Evolutionary conservation across 495 filamentous ascomycete genomes (phyloP), one percentile per base, ranked within the genome.

Genomic region (Neurospora sp.): DNA sequence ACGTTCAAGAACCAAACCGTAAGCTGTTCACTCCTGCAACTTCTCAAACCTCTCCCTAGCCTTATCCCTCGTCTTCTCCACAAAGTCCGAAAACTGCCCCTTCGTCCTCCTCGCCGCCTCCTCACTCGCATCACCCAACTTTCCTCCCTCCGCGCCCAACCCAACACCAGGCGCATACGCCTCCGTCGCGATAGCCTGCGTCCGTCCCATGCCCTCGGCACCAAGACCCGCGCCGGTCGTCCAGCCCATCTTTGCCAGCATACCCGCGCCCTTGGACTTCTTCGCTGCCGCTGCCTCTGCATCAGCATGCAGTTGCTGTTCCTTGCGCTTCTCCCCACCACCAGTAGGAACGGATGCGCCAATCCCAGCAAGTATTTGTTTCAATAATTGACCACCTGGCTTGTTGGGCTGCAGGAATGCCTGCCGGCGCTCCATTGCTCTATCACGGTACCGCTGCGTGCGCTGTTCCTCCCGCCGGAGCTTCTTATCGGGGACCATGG

Each of bases 231-330:
- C 86, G 1, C 94, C 94, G 3, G 88, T 88, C 14, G 86, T 90
- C 92, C 92, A 97, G 18, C 94, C 94, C 93, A 97, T 96, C 83
- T 97, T 97, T 69, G 91, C 90, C 8, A 98, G 86, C 40, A 98
- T 83, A 1, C 91, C 89, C 7, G 92, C 92, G 35, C 94, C 94
- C 82, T 94, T 97, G n/a, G 92, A 94, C 71, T 87, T 86, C 22
- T 82, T 69, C 77, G 73, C 74, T 39, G 74, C 69, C 5, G 73
- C 75, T 37, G 76, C 76, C 6, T 47, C 74, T 39, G 75, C 73
- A 2, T 70, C 37, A 12, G 69, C 42, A 27, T 59, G 47, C 20
- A 7, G 45, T 4, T 70, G 37, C 14, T 71, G 76, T 68, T 79
- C 77, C 69, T 81, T 80, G 65, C 78, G 74, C 71, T 73, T 81